Evolutionary conservation across 116 monocot species (phyloP), one percentile per base, ranked within the genome.

Genomic region (Papilionanthe hybrid): DNA sequence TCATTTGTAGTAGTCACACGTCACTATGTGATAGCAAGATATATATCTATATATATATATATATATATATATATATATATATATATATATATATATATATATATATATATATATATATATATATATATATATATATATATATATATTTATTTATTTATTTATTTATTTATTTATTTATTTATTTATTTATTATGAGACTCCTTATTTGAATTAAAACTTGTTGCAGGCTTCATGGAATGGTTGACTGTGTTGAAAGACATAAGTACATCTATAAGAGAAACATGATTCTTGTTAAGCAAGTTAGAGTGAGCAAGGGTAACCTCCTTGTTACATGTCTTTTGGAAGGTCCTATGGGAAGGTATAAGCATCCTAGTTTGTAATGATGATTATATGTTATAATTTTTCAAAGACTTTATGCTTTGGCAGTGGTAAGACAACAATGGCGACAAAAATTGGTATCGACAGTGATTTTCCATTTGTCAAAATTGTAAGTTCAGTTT

Each of bases 311-410:
- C 82, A 90, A 93, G 79, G 92, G 90, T 45, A 93, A 91, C 79
- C 99, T 93, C 53, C 99, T 99, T 80, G 86, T 93, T 74, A 99
- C 93, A 78, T 99, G 99, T 84, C 95, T 99, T 81, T 75, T 99
- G 28, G 99, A 95, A 89, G 99, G 99, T 82, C 89, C 92, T 37
- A 57, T 81, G 83, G 99, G 99, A 83, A 95, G 93, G 95, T 95
- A 88, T 7, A 44, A 29, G 25, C 10, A 23, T 58, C 58, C 15
- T n/a, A 60, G 15, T 80, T 50, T 56, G 23, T 45, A 55, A 13
- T 55, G 17, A 55, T 22, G 12, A 53, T 29, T 43, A 55, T 81
- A 4, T 67, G 57, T 53, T 88, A 37, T 45, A 19, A 71, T 43
- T 53, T 71, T 20, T 50, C 27, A 44, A 80, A 27, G 56, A 12